Percentiles rank a stretch among this genome's conserved stretches.
Conservation (phyloP, 73 alveolate species). For the Paramecium biaurelia region DNA sequence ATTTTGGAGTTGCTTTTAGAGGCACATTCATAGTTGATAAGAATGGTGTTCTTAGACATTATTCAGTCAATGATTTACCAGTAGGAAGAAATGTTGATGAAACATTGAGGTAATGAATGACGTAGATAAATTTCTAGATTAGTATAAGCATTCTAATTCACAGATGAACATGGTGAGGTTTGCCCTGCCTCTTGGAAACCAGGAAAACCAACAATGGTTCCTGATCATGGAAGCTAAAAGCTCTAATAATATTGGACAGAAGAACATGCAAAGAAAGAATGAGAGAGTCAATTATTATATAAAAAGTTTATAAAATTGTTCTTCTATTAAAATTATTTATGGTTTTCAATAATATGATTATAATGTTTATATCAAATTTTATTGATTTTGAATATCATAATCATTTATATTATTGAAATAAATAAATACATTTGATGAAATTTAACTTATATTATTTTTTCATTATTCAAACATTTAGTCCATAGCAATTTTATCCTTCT, state of each 20-base stretch:
- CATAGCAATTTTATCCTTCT: not conserved
- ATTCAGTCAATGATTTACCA: constrained; percentile 94
- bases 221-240: constrained; percentile 73
- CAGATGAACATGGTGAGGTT: constrained; percentile 98
- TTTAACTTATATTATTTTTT: not conserved
- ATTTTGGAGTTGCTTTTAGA: constrained; percentile 90
- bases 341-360: too few species aligned
- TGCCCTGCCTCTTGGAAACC: constrained; percentile 98
- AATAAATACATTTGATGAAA: too few species aligned
- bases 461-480: not conserved
- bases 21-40: constrained; percentile 97
- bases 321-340: not conserved
- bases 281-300: not conserved
- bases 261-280: constrained; percentile 71
- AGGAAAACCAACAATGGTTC: constrained; percentile 92
- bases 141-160: constrained; percentile 94
- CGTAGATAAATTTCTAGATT: constrained; percentile 43
- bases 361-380: too few species aligned
- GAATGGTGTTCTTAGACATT: constrained; percentile 92
- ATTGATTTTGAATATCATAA: too few species aligned
- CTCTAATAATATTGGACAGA: constrained; percentile 78
- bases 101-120: constrained; percentile 70
- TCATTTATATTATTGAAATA: too few species aligned
- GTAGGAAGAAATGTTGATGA: constrained; percentile 97
- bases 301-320: not conserved